Evolutionary conservation across 1,284 basidiomycete genomes (phyloP).

Genomic region (Tilletia horrida): DNA sequence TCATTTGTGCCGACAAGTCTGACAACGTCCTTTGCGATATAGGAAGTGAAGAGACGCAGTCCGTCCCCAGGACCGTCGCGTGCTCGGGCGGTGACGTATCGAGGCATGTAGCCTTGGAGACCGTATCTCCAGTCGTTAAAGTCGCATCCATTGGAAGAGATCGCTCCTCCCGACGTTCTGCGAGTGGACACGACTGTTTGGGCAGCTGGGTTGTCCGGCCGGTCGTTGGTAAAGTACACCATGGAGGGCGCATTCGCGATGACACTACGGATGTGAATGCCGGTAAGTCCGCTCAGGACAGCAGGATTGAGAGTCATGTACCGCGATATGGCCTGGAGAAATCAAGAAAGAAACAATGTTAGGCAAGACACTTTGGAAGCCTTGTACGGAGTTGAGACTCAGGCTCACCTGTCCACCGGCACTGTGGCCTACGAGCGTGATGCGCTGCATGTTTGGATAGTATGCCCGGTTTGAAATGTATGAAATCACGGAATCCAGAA

Average conservation of each 20-base stretch:
- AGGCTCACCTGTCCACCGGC: slow-evolving; percentile 8
- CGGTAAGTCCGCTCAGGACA: neutral
- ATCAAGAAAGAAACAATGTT: neutral
- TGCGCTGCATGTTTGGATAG: neutral
- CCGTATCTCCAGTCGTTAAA: slow-evolving; percentile 10
- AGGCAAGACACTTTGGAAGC: neutral
- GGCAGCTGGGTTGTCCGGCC: neutral
- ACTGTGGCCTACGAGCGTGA: slow-evolving; percentile 9
- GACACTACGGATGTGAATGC: slow-evolving; percentile 5
- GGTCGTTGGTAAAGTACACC: slow-evolving; percentile 9
- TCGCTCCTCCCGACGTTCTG: neutral
- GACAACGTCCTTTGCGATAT: slow-evolving; percentile 3
- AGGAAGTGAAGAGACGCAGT: neutral
- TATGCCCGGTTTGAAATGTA: neutral
- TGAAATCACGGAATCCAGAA: neutral
- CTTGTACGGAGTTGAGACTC: neutral
- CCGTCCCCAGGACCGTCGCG: neutral
- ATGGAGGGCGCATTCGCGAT: slow-evolving; percentile 10
- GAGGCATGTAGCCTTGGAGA: neutral
- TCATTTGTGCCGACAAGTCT: neutral
- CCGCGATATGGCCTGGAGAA: neutral
- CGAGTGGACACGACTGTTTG: neutral
- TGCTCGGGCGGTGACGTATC: neutral
- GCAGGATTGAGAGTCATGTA: slow-evolving; percentile 9
- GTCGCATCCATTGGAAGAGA: neutral